Percentiles rank a stretch among this genome's conserved stretches.
Evolutionary conservation across 495 filamentous ascomycete species (phyloP).

Genomic region (Neurospora sp.): DNA sequence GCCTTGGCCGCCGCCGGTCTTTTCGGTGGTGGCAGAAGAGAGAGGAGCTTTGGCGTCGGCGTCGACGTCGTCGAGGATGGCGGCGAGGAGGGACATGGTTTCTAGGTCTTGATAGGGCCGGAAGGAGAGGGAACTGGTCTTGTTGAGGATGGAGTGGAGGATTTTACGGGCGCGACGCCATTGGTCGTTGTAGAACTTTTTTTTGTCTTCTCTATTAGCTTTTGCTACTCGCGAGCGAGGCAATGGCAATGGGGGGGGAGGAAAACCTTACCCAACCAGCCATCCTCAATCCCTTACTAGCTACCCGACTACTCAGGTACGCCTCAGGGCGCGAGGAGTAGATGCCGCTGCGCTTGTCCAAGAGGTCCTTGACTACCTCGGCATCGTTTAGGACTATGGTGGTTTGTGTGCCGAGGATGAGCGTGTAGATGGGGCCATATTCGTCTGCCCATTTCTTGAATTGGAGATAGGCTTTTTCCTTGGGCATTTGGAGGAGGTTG

Average conservation of each 20-base stretch:
- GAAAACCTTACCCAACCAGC: not conserved
- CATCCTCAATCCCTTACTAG: slow-evolving; percentile 6
- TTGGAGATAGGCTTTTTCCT: slow-evolving; percentile 11
- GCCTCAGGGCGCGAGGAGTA: slow-evolving; percentile 17
- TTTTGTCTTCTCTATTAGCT: not conserved
- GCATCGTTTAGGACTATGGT: slow-evolving; percentile 18
- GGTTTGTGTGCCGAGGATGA: slow-evolving; percentile 20
- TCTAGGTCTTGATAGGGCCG: slow-evolving; percentile 4
- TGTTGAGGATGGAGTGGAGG: slow-evolving; percentile 28
- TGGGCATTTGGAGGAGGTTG: slow-evolving; percentile 23
- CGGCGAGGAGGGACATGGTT: slow-evolving; percentile 19
- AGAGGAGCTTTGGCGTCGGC: not conserved
- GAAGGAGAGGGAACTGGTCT: slow-evolving; percentile 14
- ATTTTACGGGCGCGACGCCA: slow-evolving; percentile 27
- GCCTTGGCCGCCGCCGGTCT: not conserved
- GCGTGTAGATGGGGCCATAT: slow-evolving; percentile 23
- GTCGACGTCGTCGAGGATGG: slow-evolving; percentile 12
- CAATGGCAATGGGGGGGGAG: not conserved
- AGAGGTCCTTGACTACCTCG: slow-evolving; percentile 16
- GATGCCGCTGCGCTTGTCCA: slow-evolving; percentile 21
- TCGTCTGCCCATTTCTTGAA: slow-evolving; percentile 21
- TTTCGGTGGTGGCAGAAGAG: not conserved
- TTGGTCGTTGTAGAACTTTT: slow-evolving; percentile 12
- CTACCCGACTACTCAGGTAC: slow-evolving; percentile 8
- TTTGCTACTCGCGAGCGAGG: not conserved